Conservation (phyloP, 1,284 basidiomycete species). For the Sanghuangporus sanghuang region DNA sequence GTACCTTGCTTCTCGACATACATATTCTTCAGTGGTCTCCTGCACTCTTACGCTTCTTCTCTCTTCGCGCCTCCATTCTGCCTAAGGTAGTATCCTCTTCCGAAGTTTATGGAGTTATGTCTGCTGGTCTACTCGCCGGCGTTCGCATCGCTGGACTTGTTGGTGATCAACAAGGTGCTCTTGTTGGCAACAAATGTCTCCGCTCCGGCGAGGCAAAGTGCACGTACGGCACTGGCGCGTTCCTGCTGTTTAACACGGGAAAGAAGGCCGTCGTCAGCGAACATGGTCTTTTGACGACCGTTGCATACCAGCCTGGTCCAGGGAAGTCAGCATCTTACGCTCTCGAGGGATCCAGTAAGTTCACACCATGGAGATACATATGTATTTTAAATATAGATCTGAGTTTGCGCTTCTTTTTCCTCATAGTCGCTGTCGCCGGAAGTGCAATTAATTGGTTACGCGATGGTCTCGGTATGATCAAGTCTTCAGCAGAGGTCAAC, state of each 20-base stretch:
- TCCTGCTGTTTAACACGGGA: conserved; percentile 93
- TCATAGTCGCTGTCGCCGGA: conserved; percentile 85
- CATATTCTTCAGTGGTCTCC: conserved; percentile 81
- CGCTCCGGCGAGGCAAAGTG: conserved; percentile 85
- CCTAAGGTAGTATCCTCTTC: conserved; percentile 90
- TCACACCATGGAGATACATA: background rate
- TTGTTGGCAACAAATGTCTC: conserved; percentile 95
- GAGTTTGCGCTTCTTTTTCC: background rate
- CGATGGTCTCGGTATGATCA: conserved; percentile 85
- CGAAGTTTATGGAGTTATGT: conserved; percentile 84
- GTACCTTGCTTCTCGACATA: conserved; percentile 90
- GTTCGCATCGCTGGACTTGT: conserved; percentile 88
- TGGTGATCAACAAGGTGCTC: conserved; percentile 95
- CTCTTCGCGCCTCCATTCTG: conserved; percentile 70
- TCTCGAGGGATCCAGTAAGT: conserved; percentile 87
- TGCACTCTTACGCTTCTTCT: conserved; percentile 85
- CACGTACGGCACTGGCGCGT: conserved; percentile 95
- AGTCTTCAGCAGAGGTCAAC: conserved; percentile 82
- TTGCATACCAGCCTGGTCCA: conserved; percentile 90
- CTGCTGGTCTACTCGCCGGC: conserved; percentile 65
- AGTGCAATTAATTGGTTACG: conserved; percentile 96
- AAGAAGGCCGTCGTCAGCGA: conserved; percentile 78
- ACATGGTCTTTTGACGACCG: conserved; percentile 88
- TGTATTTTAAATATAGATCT: background rate
- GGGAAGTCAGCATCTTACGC: conserved; percentile 83